phyloP scores from a whole-genome alignment of 2,329 filamentous ascomycete species.

The Paraphaeosphaeria sporulosa region DNA sequence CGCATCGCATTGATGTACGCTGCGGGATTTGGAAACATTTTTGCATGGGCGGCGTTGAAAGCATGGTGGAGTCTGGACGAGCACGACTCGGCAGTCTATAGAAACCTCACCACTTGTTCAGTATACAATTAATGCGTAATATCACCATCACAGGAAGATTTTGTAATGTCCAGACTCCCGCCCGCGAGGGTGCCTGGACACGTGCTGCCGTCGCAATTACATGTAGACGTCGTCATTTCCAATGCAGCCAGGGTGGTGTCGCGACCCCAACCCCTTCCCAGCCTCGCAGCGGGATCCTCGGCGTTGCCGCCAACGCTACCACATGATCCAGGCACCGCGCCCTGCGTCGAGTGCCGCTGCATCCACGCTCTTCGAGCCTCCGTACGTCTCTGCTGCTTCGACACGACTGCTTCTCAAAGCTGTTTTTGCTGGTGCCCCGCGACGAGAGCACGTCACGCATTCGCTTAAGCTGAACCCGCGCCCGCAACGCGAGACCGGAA shows the following conservation, averaged over 20 bases:
- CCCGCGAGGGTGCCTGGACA: neutral
- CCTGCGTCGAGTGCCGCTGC: neutral
- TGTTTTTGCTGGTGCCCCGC: slow-evolving; percentile 1
- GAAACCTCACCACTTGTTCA: neutral
- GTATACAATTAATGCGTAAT: slow-evolving; percentile 10
- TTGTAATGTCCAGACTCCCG: neutral
- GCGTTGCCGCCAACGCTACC: neutral
- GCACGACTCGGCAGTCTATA: neutral
- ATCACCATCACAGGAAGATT: neutral
- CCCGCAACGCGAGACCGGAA: neutral
- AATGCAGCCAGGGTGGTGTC: neutral
- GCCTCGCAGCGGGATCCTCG: slow-evolving; percentile 10
- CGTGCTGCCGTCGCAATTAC: slow-evolving; percentile 2
- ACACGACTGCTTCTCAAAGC: neutral
- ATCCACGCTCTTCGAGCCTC: neutral
- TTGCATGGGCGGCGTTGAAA: slow-evolving; percentile 10
- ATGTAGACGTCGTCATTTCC: slow-evolving; percentile 11
- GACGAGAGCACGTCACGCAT: slow-evolving; percentile 5
- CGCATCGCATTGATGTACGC: neutral
- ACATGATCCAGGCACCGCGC: slow-evolving; percentile 3
- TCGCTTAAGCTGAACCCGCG: neutral
- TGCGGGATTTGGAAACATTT: neutral
- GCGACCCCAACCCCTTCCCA: slow-evolving; percentile 14
- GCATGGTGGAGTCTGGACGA: neutral
- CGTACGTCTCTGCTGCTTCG: neutral